phyloP scores from a whole-genome alignment of 1,284 basidiomycete species.

The Polyporus tsugae region DNA sequence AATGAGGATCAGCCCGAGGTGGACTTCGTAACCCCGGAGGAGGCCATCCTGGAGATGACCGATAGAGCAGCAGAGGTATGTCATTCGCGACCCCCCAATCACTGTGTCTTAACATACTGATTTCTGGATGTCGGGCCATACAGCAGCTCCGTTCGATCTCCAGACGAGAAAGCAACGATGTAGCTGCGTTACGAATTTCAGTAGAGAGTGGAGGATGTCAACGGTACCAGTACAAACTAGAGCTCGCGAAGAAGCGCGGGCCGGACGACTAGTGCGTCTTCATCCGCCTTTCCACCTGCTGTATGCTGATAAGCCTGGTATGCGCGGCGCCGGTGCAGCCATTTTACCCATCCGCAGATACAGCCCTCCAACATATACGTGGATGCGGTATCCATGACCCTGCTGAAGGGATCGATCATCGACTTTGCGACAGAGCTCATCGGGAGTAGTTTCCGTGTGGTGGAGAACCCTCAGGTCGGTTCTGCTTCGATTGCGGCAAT shows the following conservation, averaged over 20 bases:
- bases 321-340: slow-evolving; percentile 46
- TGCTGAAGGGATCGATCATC: slow-evolving; percentile 87
- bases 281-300: slow-evolving; percentile 10
- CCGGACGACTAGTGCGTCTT: slow-evolving; percentile 82
- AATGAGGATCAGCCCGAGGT: slow-evolving; percentile 40
- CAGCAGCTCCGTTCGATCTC: slow-evolving; percentile 77
- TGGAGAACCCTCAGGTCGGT: slow-evolving; percentile 76
- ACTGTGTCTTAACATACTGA: background rate
- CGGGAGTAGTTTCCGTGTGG: slow-evolving; percentile 83
- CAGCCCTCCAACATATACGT: slow-evolving; percentile 79
- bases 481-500: no score
- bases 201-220: slow-evolving; percentile 94
- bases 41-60: slow-evolving; percentile 60
- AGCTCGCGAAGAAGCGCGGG: slow-evolving; percentile 65
- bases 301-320: slow-evolving; percentile 13
- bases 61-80: slow-evolving; percentile 76
- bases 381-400: slow-evolving; percentile 81
- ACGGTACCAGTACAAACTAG: slow-evolving; percentile 93
- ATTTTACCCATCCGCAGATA: slow-evolving; percentile 72
- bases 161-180: slow-evolving; percentile 60
- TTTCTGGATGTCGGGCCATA: slow-evolving; percentile 2
- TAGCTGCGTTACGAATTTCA: slow-evolving; percentile 75
- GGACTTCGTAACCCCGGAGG: slow-evolving; percentile 40
- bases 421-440: slow-evolving; percentile 94
- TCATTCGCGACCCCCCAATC: background rate